Evolutionary conservation across 352 stramenopile species (phyloP).

Genomic region (Thraustochytrium striatum): DNA sequence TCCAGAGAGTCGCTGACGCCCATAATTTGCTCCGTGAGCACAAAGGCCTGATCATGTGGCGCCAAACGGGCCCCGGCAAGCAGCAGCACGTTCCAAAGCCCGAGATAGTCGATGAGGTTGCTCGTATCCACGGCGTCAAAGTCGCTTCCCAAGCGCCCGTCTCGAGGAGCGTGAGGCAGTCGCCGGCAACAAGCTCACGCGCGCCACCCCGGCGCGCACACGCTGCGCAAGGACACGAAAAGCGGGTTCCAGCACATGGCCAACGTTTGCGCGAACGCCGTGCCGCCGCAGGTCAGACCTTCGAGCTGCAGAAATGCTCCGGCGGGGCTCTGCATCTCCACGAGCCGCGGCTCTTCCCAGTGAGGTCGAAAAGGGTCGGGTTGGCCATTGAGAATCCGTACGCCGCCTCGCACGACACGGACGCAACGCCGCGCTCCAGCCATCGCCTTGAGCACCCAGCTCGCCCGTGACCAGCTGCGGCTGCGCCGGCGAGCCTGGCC

Average conservation of each 20-base stretch:
- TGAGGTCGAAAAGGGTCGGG: slow-evolving; percentile 19
- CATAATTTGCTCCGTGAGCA: slow-evolving; percentile 25
- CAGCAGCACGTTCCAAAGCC: slow-evolving; percentile 34
- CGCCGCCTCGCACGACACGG: too few species aligned
- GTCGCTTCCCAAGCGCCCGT: not conserved
- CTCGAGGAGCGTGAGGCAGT: slow-evolving; percentile 20
- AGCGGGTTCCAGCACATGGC: not conserved
- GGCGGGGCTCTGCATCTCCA: slow-evolving; percentile 5
- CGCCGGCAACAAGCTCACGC: not conserved
- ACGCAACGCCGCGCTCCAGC: slow-evolving; percentile 9
- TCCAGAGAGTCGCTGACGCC: not conserved
- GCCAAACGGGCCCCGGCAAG: not conserved
- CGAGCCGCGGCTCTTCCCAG: not conserved
- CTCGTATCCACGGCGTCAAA: slow-evolving; percentile 38
- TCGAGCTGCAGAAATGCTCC: slow-evolving; percentile 10
- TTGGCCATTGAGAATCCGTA: not conserved
- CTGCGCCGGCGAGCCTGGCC: not conserved
- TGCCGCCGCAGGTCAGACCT: not conserved
- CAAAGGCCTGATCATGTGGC: not conserved
- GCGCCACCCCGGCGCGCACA: not conserved
- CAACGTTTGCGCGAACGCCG: slow-evolving; percentile 1
- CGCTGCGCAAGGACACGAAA: not conserved
- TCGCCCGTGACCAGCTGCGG: slow-evolving; percentile 1
- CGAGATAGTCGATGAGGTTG: slow-evolving; percentile 38
- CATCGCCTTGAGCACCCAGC: not conserved